Conservation (phyloP, 495 filamentous ascomycete species). For the Aspergillus taichungensis region DNA sequence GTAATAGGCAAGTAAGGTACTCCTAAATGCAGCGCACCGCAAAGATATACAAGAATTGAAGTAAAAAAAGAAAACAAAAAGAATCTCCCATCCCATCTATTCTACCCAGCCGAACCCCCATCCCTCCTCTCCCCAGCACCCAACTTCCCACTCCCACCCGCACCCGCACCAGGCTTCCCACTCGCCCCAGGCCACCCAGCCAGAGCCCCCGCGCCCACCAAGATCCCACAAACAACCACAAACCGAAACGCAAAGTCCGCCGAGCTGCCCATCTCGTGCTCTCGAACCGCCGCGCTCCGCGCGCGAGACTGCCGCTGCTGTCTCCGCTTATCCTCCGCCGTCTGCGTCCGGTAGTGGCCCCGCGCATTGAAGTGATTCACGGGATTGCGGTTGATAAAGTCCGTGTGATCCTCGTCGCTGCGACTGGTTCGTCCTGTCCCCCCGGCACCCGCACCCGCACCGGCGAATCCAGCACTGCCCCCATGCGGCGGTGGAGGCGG, state of each 20-base stretch:
- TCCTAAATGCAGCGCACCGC: too few relatives aligned
- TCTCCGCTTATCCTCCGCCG: conserved; percentile 50
- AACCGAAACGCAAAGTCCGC: conserved; percentile 40
- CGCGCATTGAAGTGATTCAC: conserved; percentile 56
- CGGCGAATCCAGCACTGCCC: conserved; percentile 21
- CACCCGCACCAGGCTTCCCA: background rate
- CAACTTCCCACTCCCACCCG: background rate
- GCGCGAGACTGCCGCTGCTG: conserved; percentile 24
- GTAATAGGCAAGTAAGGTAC: too few relatives aligned
- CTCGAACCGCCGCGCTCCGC: conserved; percentile 15
- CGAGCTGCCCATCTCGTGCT: conserved; percentile 19
- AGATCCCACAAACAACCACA: conserved; percentile 29
- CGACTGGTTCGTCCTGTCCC: background rate
- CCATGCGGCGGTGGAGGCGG: background rate
- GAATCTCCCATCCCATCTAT: conserved; percentile 1
- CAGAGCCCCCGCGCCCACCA: conserved; percentile 19
- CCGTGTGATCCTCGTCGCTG: conserved; percentile 31
- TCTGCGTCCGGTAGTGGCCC: conserved; percentile 60
- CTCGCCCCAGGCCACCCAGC: conserved; percentile 12
- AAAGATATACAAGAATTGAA: background rate
- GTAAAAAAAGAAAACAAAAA: too few relatives aligned
- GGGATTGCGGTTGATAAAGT: conserved; percentile 42
- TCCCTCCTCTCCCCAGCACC: conserved; percentile 1
- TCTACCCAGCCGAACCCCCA: background rate
- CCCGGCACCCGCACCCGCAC: conserved; percentile 17